These are phyloP conservation scores for Pichia paraexigua DNA, from an alignment of 805 yeast species.

Conservation along the genomic window DNA sequence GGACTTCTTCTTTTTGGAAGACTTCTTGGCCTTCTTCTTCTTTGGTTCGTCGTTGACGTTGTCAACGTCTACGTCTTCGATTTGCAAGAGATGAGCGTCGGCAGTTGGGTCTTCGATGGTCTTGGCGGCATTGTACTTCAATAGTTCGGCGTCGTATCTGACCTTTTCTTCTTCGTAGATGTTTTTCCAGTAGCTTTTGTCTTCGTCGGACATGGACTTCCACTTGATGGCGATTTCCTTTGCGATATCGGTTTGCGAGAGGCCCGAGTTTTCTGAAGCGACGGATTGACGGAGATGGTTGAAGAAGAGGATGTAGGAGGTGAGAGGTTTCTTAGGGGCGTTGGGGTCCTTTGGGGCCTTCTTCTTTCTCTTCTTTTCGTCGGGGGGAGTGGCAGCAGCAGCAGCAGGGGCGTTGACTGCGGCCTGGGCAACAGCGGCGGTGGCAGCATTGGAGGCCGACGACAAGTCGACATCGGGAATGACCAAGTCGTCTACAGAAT, in stretches of 20 bases:
- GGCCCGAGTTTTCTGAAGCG: constrained; percentile 63
- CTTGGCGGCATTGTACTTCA: constrained; percentile 18
- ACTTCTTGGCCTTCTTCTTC: constrained; percentile 42
- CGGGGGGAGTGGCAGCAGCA: neutral
- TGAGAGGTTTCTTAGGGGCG: constrained; percentile 92
- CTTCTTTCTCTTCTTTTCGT: neutral
- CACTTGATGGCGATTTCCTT: constrained; percentile 73
- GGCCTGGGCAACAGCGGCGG: constrained; percentile 6
- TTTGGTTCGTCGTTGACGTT: constrained; percentile 27
- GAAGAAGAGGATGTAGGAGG: constrained; percentile 75
- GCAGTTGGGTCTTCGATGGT: neutral
- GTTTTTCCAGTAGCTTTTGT: constrained; percentile 66
- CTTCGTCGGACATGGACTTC: constrained; percentile 62
- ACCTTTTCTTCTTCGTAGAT: constrained; percentile 41
- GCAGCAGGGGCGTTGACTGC: neutral
- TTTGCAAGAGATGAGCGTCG: neutral
- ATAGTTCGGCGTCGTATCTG: constrained; percentile 26
- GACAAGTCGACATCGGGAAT: neutral
- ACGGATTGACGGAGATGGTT: constrained; percentile 65
- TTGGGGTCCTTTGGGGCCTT: constrained; percentile 57
- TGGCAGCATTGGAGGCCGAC: neutral
- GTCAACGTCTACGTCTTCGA: neutral
- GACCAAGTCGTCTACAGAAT: neutral
- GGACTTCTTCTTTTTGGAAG: constrained; percentile 2
- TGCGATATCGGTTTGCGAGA: constrained; percentile 71